Evolutionary conservation across 768 basidiomycete genomes (phyloP), one percentile per base, ranked within the genome.

Genomic region (Serpula lacrymans): DNA sequence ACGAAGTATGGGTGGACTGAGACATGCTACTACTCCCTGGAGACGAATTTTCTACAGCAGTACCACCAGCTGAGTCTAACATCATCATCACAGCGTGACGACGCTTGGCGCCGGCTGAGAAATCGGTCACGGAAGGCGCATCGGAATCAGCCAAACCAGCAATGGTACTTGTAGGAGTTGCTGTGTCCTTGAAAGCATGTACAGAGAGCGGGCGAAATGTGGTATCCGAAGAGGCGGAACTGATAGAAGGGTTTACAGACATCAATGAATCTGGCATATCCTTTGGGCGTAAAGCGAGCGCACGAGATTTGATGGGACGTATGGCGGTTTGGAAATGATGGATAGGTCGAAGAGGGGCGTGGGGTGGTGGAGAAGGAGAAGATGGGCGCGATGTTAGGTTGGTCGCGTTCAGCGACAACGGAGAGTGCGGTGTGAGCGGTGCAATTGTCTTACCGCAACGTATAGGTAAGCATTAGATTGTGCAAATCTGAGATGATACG

Each of bases 11-110:
- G 27, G 46, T 46, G 37, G 27, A 53, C 28, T 50, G 47, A 39
- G 33, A 55, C 33, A 55, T 51, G 30, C 53, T 40, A 41, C 41
- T 54, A 25, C 63, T 63, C 13, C 67, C 55, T 11, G 70, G 60
- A 4, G 74, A 59, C 2, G 70, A 50, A 26, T 59, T 53, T 1
- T 62, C 51, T 12, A 69, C 61, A 17, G 68, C 52, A 20, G 66
- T 65, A 10, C 73, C 48, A 3, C 72, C 51, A 12, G 69, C 52
- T 0, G 81, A 65, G 49, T 87, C 84, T 3, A 84, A 71, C 72
- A 82, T 77, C 74, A 85, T 80, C 80, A 88, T 85, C 53, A 84
- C 73, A 0, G 84, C 82, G 50, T 89, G 84, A 24, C 87, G 75
- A 6, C 88, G 78, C 60, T 89, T 89, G 1, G 77, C 69, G 23